phyloP scores from a whole-genome alignment of 345 rosid genomes.

The Arabis alpina region DNA sequence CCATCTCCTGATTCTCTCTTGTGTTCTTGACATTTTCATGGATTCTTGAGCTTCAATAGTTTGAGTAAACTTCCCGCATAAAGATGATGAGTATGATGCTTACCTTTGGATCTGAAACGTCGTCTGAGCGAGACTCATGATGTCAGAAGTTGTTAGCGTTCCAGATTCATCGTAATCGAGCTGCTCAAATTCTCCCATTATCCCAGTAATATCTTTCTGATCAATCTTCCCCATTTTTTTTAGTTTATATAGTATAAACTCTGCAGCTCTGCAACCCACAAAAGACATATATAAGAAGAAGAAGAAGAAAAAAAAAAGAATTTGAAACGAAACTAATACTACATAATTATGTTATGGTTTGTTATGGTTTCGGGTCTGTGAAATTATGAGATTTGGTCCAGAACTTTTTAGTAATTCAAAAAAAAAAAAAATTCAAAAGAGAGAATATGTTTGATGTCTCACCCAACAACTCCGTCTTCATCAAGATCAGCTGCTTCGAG shows the following conservation, averaged over 20 bases:
- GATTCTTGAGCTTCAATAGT: too few relatives aligned
- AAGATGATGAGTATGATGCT: not conserved
- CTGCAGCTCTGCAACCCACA: constrained; percentile 45
- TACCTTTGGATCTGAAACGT: constrained; percentile 10
- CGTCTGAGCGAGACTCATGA: constrained; percentile 20
- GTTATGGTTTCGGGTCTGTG: too few relatives aligned
- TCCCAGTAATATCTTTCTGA: constrained; percentile 54
- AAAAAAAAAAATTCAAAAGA: too few relatives aligned
- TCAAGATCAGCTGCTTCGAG: constrained; percentile 82
- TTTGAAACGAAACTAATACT: too few relatives aligned
- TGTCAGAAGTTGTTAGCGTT: constrained; percentile 22
- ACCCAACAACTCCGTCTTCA: constrained; percentile 69
- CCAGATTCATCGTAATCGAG: constrained; percentile 55
- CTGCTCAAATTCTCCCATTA: constrained; percentile 66
- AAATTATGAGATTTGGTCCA: too few relatives aligned
- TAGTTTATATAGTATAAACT: constrained; percentile 65
- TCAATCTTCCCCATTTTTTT: constrained; percentile 81
- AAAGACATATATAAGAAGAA: not conserved
- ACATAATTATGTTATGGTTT: too few relatives aligned
- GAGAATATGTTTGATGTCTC: constrained; percentile 33
- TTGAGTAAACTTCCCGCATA: too few relatives aligned
- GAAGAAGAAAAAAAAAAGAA: not conserved
- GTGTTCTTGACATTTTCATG: too few relatives aligned
- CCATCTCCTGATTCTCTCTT: too few relatives aligned
- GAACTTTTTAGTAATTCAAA: too few relatives aligned